Conservation (phyloP, 2,329 filamentous ascomycete genomes). For the Epichloe festucae region DNA sequence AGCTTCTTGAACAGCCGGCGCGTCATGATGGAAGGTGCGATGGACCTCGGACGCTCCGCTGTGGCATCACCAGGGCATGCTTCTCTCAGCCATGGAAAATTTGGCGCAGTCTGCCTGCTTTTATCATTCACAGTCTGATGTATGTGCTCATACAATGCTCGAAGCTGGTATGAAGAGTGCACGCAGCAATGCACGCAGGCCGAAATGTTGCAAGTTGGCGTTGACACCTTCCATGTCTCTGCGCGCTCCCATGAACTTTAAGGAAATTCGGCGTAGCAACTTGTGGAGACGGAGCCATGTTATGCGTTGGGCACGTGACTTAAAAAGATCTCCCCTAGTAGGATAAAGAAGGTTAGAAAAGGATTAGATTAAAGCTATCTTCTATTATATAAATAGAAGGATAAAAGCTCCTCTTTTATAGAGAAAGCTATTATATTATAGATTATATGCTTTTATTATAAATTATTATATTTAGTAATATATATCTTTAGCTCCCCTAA, state of each 20-base stretch:
- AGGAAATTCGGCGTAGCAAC: no score
- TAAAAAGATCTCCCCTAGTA: no score
- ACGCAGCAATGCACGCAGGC: not conserved
- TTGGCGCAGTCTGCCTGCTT: not conserved
- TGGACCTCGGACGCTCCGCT: not conserved
- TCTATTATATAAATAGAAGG: no score
- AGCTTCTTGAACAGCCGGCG: conserved; percentile 6
- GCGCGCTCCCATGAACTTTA: not conserved
- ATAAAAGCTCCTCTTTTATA: no score
- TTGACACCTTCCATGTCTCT: not conserved
- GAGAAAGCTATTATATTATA: no score
- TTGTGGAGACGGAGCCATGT: no score
- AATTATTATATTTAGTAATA: no score
- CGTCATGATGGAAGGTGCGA: conserved; percentile 7
- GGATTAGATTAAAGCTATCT: no score
- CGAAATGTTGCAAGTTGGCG: not conserved
- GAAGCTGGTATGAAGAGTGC: not conserved
- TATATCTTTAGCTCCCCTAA: no score
- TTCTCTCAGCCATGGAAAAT: not conserved
- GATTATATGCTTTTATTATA: no score
- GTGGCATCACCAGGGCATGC: conserved; percentile 2
- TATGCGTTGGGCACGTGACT: no score
- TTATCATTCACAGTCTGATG: not conserved
- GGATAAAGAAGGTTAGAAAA: no score
- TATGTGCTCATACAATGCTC: not conserved